These are phyloP conservation scores for Penicillium ochrochloron DNA, from an alignment of 495 filamentous ascomycete genomes.

Conservation along the genomic window DNA sequence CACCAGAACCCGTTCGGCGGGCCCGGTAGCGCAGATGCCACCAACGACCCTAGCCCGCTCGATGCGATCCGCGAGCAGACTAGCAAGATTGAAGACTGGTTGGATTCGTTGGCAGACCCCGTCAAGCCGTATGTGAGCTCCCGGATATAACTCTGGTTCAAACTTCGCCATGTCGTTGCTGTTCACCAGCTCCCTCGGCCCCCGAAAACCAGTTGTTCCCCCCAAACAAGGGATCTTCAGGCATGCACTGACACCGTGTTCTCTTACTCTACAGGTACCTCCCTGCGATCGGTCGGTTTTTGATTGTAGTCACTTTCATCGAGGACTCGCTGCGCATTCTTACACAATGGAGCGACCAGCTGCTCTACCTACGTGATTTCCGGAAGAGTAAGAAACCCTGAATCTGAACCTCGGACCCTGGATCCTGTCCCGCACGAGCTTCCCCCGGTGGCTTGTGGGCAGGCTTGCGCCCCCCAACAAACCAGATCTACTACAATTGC, in stretches of 20 bases:
- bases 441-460: conserved; percentile 3
- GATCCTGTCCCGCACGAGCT: conserved; percentile 11
- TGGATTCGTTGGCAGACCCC: conserved; percentile 88
- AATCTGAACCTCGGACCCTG: conserved; percentile 14
- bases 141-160: neutral
- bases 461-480: conserved; percentile 1
- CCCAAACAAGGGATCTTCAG: conserved; percentile 31
- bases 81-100: conserved; percentile 94
- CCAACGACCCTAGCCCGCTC: conserved; percentile 81
- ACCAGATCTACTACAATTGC: neutral
- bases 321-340: conserved; percentile 95
- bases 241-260: conserved; percentile 43
- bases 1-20: conserved; percentile 74
- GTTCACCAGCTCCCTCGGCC: conserved; percentile 3
- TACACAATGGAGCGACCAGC: conserved; percentile 97
- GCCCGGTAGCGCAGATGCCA: conserved; percentile 61
- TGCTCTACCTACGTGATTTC: conserved; percentile 90
- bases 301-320: conserved; percentile 98
- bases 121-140: conserved; percentile 86
- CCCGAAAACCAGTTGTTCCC: neutral
- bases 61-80: conserved; percentile 93
- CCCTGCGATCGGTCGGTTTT: conserved; percentile 91
- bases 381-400: conserved; percentile 74
- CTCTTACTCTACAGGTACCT: conserved; percentile 68
- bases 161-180: neutral